These are phyloP conservation scores for Aegilops bicornis DNA, from an alignment of 176 grass and related monocot genomes.

Conservation along the genomic window DNA sequence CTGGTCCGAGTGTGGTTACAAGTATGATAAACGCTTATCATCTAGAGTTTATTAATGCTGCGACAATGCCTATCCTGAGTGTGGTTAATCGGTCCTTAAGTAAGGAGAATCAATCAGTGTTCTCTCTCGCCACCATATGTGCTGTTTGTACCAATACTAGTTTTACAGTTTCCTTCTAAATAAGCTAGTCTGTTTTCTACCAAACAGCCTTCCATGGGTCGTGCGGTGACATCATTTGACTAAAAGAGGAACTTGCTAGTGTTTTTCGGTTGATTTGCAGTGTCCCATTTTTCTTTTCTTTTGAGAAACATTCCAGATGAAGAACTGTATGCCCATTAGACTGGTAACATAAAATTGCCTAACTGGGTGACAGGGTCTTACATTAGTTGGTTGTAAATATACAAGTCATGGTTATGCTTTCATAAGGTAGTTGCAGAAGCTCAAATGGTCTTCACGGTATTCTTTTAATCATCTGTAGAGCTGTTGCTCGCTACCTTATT, in stretches of 20 bases:
- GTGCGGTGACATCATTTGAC: neutral
- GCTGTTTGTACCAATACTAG: neutral
- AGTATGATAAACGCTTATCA: neutral
- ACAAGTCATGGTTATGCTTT: neutral
- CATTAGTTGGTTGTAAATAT: neutral
- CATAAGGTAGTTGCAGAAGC: neutral
- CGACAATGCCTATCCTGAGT: neutral
- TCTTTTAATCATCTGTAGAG: neutral
- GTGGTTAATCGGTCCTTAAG: neutral
- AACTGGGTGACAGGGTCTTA: neutral
- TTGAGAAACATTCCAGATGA: neutral
- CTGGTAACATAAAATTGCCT: neutral
- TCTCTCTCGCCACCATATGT: neutral
- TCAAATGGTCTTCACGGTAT: neutral
- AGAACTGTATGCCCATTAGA: neutral
- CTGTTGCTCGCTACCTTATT: neutral
- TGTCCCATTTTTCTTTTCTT: neutral
- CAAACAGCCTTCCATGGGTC: neutral
- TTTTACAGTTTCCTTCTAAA: neutral
- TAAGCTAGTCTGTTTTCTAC: neutral
- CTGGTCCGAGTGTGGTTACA: constrained; percentile 7
- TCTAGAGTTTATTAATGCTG: neutral
- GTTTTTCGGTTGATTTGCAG: neutral
- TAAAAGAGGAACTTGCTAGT: neutral
- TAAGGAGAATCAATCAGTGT: neutral